Conservation (phyloP, 202 grass and related monocot genomes). For the Alloteropsis angusta region DNA sequence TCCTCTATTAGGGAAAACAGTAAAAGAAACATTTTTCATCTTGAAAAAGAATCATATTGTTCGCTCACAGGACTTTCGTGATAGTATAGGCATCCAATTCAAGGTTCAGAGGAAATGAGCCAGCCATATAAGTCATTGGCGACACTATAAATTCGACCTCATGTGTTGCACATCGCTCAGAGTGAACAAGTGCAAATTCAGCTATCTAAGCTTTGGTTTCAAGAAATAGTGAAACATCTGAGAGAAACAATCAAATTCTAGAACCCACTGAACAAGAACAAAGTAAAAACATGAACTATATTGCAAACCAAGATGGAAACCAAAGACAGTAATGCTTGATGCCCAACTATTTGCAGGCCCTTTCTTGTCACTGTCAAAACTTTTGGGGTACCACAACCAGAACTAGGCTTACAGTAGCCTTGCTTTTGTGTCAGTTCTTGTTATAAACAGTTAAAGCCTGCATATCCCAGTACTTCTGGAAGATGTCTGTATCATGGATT, state of each 20-base stretch:
- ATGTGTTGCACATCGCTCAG: neutral
- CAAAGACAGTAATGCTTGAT: slow-evolving; percentile 6
- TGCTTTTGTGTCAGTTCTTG: neutral
- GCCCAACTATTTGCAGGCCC: neutral
- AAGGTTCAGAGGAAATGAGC: neutral
- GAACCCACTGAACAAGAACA: neutral
- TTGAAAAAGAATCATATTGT: neutral
- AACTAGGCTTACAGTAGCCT: neutral
- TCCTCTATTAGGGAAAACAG: neutral
- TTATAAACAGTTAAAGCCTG: neutral
- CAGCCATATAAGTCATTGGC: neutral
- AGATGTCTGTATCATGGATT: neutral
- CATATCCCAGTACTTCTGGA: neutral
- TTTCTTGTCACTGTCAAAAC: neutral
- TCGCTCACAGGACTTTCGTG: neutral
- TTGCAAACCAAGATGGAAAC: neutral
- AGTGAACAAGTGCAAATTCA: neutral
- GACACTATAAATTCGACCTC: neutral
- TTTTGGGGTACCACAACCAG: neutral
- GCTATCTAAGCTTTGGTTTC: neutral
- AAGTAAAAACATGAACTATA: neutral
- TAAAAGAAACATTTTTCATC: neutral
- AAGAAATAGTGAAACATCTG: neutral
- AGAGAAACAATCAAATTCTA: neutral
- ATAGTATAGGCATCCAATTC: neutral